Conservation (phyloP, 2,329 filamentous ascomycete species). For the Diplocarpon mali region DNA sequence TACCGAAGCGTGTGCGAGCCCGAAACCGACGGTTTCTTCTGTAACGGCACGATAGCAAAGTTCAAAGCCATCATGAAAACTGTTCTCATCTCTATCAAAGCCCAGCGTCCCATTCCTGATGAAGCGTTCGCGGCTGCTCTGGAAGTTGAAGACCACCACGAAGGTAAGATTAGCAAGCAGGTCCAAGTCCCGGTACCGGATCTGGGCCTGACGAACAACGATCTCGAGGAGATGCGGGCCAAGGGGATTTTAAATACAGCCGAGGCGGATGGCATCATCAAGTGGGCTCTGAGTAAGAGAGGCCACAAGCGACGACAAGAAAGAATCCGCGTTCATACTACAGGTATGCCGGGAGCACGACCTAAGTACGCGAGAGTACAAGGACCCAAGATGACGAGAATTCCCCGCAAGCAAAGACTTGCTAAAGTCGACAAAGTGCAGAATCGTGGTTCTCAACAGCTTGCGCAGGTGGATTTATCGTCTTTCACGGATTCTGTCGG, state of each 20-base stretch:
- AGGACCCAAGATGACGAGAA: background rate
- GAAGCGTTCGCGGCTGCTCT: slow-evolving; percentile 36
- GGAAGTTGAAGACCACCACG: slow-evolving; percentile 25
- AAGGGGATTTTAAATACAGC: slow-evolving; percentile 2
- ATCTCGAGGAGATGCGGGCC: slow-evolving; percentile 13
- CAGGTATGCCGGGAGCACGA: background rate
- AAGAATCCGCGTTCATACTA: slow-evolving; percentile 1
- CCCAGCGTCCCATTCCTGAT: slow-evolving; percentile 39
- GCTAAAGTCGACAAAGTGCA: background rate
- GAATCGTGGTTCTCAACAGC: background rate
- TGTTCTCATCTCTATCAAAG: slow-evolving; percentile 62
- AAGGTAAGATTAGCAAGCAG: slow-evolving; percentile 14
- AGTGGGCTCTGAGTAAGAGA: background rate
- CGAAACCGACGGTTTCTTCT: slow-evolving; percentile 69
- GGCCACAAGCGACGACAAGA: slow-evolving; percentile 1
- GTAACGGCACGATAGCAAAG: slow-evolving; percentile 71
- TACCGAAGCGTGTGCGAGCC: slow-evolving; percentile 48
- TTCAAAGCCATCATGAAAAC: slow-evolving; percentile 79
- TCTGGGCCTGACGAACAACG: slow-evolving; percentile 19
- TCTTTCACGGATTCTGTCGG: background rate
- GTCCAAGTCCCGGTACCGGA: slow-evolving; percentile 23
- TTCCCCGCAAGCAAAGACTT: background rate
- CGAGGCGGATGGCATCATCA: slow-evolving; percentile 2
- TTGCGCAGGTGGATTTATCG: background rate
- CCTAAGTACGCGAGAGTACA: background rate